These are phyloP conservation scores for Dactylellina haptotyla DNA, from an alignment of 2,329 filamentous ascomycete genomes.

Conservation along the genomic window DNA sequence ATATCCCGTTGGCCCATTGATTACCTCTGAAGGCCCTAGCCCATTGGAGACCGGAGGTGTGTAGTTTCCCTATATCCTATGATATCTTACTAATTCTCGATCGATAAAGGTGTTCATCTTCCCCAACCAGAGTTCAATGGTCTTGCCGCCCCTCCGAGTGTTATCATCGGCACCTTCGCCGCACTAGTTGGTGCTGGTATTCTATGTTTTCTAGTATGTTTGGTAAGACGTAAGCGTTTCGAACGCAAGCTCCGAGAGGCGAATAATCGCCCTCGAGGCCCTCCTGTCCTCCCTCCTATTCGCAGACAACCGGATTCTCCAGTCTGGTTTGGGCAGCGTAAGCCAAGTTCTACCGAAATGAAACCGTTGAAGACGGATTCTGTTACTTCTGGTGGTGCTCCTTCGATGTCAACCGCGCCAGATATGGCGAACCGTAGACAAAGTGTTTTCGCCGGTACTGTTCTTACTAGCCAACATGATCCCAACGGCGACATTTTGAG, in stretches of 20 bases:
- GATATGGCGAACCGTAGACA: not conserved
- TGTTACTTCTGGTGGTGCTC: not conserved
- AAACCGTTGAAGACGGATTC: slow-evolving; percentile 5
- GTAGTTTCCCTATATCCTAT: not conserved
- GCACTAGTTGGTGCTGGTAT: slow-evolving; percentile 25
- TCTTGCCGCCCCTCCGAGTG: slow-evolving; percentile 30
- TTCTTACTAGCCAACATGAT: slow-evolving; percentile 9
- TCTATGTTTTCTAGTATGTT: slow-evolving; percentile 18
- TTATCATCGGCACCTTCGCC: slow-evolving; percentile 32
- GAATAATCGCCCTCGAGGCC: not conserved
- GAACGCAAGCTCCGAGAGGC: slow-evolving; percentile 1
- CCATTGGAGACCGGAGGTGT: slow-evolving; percentile 44
- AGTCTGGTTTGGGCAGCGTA: slow-evolving; percentile 19
- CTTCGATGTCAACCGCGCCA: not conserved
- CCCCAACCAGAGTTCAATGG: slow-evolving; percentile 39
- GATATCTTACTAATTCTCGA: not conserved
- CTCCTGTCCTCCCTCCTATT: not conserved
- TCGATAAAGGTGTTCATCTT: slow-evolving; percentile 24
- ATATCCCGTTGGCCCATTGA: slow-evolving; percentile 11
- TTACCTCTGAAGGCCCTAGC: slow-evolving; percentile 14
- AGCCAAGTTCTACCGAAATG: slow-evolving; percentile 13
- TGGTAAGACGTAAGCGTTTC: not conserved
- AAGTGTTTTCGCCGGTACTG: not conserved
- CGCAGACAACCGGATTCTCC: slow-evolving; percentile 14
- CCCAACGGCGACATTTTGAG: slow-evolving; percentile 14